Evolutionary conservation across 768 basidiomycete genomes (phyloP), one percentile per base, ranked within the genome.

Genomic region (Trametes maxima): DNA sequence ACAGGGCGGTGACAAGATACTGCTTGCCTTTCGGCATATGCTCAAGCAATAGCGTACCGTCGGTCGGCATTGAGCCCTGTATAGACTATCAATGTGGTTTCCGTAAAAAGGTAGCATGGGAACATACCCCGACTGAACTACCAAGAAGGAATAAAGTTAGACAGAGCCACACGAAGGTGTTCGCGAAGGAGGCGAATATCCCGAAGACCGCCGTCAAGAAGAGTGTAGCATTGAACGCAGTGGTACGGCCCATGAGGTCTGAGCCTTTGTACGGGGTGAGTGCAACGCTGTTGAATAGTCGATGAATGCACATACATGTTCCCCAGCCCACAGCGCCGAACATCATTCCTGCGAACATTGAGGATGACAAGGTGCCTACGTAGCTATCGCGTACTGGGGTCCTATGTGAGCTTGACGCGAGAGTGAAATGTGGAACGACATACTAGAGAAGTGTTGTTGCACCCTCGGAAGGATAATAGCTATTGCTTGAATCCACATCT

Each of bases 281-380:
- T 33, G 14, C 11, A 17, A 25, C 16, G 28, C 16, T 11, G 16
- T 22, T 10, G 19, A 33, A 11, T 28, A 5, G 2, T 3, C 33
- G 44, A 35, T 43, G 37, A 8, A 4, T 17, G 5, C 11, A 76
- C 85, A 54, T 67, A 89, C 92, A 94, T 22, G 91, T 88, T 58
- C 95, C 95, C 95, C 95, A 95, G 4, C 89, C 91, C 10, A 95
- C 76, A 1, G 92, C 90, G 1, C 95, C 93, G 52, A 97, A 71
- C 94, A 98, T 97, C 96, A 98, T 98, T n/a, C 96, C 93, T 12
- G 83, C 86, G 70, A 95, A 95, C 84, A 93, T 94, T 3, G 90
- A 87, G 3, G 94, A 92, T 0, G 94, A 95, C 14, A 98, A 76
- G 1, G 82, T 72, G 22, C 95, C 96, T 50, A 95, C 91, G 65